A percentile compares a stretch with the other conserved stretches of the same genome.
Conservation (phyloP, 495 filamentous ascomycete species). For the Ramalina intermedia region DNA sequence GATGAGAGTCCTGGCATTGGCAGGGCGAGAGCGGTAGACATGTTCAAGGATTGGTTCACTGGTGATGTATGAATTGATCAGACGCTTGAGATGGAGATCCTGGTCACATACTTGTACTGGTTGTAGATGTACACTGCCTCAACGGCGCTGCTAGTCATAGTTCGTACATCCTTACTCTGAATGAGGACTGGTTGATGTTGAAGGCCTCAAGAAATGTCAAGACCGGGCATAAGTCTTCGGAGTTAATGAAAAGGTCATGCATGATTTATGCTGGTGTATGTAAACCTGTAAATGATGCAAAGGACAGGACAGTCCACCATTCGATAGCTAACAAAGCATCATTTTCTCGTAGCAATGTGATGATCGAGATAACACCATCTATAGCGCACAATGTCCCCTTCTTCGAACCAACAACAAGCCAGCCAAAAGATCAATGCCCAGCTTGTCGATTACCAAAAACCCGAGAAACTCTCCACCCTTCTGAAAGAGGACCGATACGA, state of each 20-base stretch:
- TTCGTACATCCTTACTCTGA: conserved; percentile 7
- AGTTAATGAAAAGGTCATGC: too few relatives aligned
- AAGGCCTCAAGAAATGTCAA: too few relatives aligned
- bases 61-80: neutral
- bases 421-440: conserved; percentile 13
- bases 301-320: too few relatives aligned
- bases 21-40: conserved; percentile 58
- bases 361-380: too few relatives aligned
- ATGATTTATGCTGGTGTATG: too few relatives aligned
- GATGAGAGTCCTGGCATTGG: conserved; percentile 59
- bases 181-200: neutral
- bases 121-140: conserved; percentile 95
- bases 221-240: too few relatives aligned
- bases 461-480: conserved; percentile 35
- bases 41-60: conserved; percentile 54
- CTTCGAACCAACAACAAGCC: neutral
- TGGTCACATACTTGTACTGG: conserved; percentile 63
- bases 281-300: too few relatives aligned
- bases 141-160: conserved; percentile 65
- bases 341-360: too few relatives aligned
- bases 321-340: too few relatives aligned
- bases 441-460: conserved; percentile 30
- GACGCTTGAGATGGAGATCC: neutral
- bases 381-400: too few relatives aligned
- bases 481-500: conserved; percentile 53